Evolutionary conservation across 441 rosid species (phyloP).

Genomic region (Adansonia grandidieri): DNA sequence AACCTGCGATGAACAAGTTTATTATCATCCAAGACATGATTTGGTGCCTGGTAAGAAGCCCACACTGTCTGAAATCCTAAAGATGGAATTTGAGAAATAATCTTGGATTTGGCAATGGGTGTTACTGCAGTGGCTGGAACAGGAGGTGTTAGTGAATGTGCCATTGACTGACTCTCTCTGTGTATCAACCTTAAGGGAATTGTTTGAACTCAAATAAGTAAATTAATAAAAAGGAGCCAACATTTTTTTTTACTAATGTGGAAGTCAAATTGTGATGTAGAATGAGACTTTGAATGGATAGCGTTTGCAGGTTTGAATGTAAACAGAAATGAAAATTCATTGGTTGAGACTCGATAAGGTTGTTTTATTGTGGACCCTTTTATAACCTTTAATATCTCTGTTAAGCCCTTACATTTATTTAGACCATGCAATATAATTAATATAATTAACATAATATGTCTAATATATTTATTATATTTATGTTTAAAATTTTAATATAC

Average conservation of each 20-base stretch:
- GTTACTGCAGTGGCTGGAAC: slow-evolving; percentile 7
- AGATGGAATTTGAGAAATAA: slow-evolving; percentile 21
- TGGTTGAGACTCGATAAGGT: slow-evolving; percentile 51
- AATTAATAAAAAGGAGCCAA: neutral
- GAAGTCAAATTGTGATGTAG: slow-evolving; percentile 15
- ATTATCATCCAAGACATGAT: neutral
- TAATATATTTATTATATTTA: no score
- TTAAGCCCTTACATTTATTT: no score
- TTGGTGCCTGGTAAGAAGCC: no score
- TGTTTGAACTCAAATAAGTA: slow-evolving; percentile 13
- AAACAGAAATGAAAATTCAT: slow-evolving; percentile 28
- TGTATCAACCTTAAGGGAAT: neutral
- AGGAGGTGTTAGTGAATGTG: slow-evolving; percentile 49
- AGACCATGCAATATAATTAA: no score
- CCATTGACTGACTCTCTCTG: slow-evolving; percentile 36
- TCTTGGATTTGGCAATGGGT: slow-evolving; percentile 27
- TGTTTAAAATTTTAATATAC: no score
- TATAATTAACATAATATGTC: no score
- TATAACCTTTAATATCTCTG: no score
- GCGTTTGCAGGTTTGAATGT: slow-evolving; percentile 33
- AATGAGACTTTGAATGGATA: slow-evolving; percentile 23
- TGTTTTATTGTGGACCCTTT: slow-evolving; percentile 31
- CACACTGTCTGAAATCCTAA: slow-evolving; percentile 20
- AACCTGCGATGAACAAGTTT: slow-evolving; percentile 25
- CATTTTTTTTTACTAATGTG: neutral